phyloP scores from a whole-genome alignment of 768 basidiomycete species.

The Serendipita sp. region DNA sequence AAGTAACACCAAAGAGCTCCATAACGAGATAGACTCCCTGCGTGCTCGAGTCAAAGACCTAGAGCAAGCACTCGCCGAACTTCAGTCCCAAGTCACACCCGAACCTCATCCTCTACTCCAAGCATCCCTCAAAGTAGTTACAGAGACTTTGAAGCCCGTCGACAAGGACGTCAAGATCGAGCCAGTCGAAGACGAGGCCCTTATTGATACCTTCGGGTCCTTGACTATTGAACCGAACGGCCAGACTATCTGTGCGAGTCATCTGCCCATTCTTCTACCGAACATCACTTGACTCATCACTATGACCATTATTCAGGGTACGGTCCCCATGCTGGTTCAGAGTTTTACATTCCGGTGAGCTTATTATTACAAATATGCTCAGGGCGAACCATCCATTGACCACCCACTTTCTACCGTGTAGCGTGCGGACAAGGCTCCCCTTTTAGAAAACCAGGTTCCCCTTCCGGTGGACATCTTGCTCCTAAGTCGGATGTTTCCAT shows the following conservation, averaged over 20 bases:
- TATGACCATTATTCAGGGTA: background rate
- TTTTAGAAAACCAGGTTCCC: background rate
- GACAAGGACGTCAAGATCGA: background rate
- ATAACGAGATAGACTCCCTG: background rate
- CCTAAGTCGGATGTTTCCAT: background rate
- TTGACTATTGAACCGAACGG: background rate
- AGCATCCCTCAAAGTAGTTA: background rate
- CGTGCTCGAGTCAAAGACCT: background rate
- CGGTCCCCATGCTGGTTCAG: conserved; percentile 2
- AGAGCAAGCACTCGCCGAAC: background rate
- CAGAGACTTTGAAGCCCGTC: background rate
- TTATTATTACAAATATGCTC: background rate
- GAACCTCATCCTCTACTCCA: background rate
- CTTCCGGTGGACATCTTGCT: conserved; percentile 1
- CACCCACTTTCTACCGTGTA: background rate
- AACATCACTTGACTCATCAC: background rate
- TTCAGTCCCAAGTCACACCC: background rate
- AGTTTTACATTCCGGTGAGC: conserved; percentile 4
- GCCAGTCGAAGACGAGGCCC: background rate
- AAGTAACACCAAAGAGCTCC: conserved; percentile 4
- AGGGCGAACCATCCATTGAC: background rate
- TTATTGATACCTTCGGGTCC: conserved; percentile 1
- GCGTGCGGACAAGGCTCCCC: background rate
- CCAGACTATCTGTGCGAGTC: conserved; percentile 1
- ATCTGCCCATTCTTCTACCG: background rate